These are phyloP conservation scores for Rhizodiscina lignyota DNA, from an alignment of 495 filamentous ascomycete genomes.

Conservation along the genomic window DNA sequence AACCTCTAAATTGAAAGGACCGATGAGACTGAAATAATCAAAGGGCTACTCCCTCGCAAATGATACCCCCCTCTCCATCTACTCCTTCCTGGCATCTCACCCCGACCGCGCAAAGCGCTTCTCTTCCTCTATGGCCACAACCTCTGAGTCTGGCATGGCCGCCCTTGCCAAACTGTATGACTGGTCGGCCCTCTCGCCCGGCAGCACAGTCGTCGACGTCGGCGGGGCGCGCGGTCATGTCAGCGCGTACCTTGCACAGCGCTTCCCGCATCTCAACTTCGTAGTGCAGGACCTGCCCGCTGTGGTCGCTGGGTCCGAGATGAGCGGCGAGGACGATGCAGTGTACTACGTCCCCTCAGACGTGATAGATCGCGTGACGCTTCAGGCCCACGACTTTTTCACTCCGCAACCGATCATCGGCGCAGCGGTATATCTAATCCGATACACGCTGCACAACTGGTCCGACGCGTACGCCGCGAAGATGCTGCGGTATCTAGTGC, in stretches of 20 bases:
- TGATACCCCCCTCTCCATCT: too few species aligned
- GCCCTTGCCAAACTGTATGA: too few species aligned
- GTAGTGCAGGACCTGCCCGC: conserved; percentile 22
- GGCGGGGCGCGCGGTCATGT: conserved; percentile 29
- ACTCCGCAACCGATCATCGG: conserved; percentile 17
- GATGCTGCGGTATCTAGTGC: conserved; percentile 20
- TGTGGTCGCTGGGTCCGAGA: conserved; percentile 7
- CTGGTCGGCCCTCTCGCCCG: neutral
- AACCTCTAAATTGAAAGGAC: too few species aligned
- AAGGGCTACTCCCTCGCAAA: too few species aligned
- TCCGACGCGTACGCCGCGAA: conserved; percentile 17
- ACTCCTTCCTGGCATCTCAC: too few species aligned
- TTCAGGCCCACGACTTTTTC: conserved; percentile 23
- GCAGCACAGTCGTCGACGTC: conserved; percentile 2
- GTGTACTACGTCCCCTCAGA: conserved; percentile 3
- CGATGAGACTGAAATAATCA: too few species aligned
- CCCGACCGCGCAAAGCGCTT: too few species aligned
- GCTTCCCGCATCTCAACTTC: conserved; percentile 20
- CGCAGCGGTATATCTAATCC: conserved; percentile 24
- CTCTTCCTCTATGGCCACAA: too few species aligned
- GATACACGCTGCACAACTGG: conserved; percentile 29
- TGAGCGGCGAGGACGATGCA: too few species aligned
- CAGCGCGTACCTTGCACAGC: conserved; percentile 17
- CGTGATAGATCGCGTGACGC: conserved; percentile 11
- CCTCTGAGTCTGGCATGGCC: too few species aligned